These are phyloP conservation scores for Linnemannia exigua DNA, from an alignment of 192 early-diverging fungal genomes.

Conservation along the genomic window DNA sequence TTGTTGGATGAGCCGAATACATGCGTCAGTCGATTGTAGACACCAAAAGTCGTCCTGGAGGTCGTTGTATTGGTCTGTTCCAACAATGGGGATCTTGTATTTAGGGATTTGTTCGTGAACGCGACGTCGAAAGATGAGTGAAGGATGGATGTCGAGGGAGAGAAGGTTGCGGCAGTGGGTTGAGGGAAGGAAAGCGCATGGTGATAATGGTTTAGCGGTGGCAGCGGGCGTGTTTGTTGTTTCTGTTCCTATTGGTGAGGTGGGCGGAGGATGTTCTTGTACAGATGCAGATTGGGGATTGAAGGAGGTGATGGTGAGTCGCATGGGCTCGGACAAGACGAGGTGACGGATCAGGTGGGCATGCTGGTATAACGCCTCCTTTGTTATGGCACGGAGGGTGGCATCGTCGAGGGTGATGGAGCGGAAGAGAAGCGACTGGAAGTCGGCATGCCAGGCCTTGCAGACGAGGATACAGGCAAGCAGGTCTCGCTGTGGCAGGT, in stretches of 20 bases:
- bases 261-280: neutral
- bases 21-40: conserved; percentile 37
- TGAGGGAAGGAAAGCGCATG: neutral
- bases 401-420: conserved; percentile 28
- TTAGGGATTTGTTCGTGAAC: conserved; percentile 31
- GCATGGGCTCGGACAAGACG: conserved; percentile 36
- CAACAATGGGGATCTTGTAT: neutral
- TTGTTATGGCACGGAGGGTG: conserved; percentile 15
- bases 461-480: conserved; percentile 35
- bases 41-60: conserved; percentile 42
- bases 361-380: conserved; percentile 25
- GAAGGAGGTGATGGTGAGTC: conserved; percentile 3
- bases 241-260: neutral
- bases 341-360: conserved; percentile 31
- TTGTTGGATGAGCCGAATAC: conserved; percentile 29
- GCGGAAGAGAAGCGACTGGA: conserved; percentile 16
- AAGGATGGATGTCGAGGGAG: conserved; percentile 42
- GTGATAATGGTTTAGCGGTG: neutral
- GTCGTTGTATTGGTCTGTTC: conserved; percentile 29
- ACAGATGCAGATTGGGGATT: neutral
- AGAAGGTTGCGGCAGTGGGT: conserved; percentile 18
- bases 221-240: neutral
- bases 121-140: conserved; percentile 22
- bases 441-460: conserved; percentile 23
- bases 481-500: conserved; percentile 18